Base-by-base conservation (phyloP, 345 rosid genomes). In the Anacardium occidentale region DNA sequence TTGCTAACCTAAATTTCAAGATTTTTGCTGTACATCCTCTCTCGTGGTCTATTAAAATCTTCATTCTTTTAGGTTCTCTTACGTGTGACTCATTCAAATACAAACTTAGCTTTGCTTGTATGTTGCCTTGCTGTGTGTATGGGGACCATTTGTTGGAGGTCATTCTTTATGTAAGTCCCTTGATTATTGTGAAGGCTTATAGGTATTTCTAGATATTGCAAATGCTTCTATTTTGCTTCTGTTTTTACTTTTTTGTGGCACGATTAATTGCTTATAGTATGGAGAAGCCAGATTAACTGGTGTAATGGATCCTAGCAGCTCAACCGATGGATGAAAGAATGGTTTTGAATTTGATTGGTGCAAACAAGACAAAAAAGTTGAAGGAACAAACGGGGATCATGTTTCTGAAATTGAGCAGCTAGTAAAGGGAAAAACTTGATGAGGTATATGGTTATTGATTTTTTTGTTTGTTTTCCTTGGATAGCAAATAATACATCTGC, bases 331-430 rank as follows among this genome's bases (percentile, higher is more conserved):
- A 44, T 64, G 68, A 32, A 78, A 67, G 62, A 52, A 61, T 52
- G 63, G 37, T 61, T 73, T 73, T 68, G 84, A 55, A 7, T 60
- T 68, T 66, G 78, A 76, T 69, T 78, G 80, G 76, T 66, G 72
- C 25, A 69, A 62, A 72, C 75, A 74, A 59, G 79, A 71, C 60
- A 56, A 73, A 61, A 70, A 54, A 64, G 79, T 61, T 65, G 64
- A 56, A 13, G 40, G 54, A 20, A 65, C 72, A 66, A 79, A 80
- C 63, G 81, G 57, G 24, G 68, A 66, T 64, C 79, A 70, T 47
- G 64, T 91, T 76, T 81, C 86, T 72, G 92, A 88, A 75, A 88
- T 93, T 76, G 97, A 90, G 83, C 89, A 78, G 81, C 80, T 91
- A 72, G 67, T 93, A 76, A 82, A 78, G 76, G 87, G 85, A 26